A percentile compares a stretch with the other conserved stretches of the same genome.
These are phyloP conservation scores for Globisporangium megalacanthum DNA, from an alignment of 352 stramenopile species.

Conservation along the genomic window DNA sequence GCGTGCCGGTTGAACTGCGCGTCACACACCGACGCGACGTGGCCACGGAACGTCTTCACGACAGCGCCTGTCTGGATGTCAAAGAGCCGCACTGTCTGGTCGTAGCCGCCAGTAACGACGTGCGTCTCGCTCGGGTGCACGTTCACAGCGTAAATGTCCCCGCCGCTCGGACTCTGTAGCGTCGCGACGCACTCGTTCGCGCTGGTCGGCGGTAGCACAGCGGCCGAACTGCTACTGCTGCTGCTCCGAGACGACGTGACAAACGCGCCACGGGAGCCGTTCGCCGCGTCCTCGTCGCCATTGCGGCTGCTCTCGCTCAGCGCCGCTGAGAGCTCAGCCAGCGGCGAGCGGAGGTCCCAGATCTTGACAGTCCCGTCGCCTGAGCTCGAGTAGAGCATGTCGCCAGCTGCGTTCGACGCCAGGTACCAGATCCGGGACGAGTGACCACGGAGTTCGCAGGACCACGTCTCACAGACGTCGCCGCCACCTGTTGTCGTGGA, in stretches of 20 bases:
- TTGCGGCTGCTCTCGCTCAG: constrained; percentile 32
- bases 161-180: constrained; percentile 32
- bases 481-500: constrained; percentile 13
- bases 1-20: constrained; percentile 85
- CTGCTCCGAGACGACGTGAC: constrained; percentile 11
- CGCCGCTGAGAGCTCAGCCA: constrained; percentile 26
- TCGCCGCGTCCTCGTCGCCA: constrained; percentile 24
- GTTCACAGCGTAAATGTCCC: constrained; percentile 84
- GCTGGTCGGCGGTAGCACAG: constrained; percentile 22
- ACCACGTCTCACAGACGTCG: constrained; percentile 47
- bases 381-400: constrained; percentile 71
- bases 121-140: constrained; percentile 84
- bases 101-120: constrained; percentile 81
- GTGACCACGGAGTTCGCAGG: constrained; percentile 63
- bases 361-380: constrained; percentile 84
- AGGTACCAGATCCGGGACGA: constrained; percentile 85
- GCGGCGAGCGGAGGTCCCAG: constrained; percentile 69
- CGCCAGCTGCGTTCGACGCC: constrained; percentile 48
- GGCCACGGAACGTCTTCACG: constrained; percentile 73
- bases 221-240: not conserved
- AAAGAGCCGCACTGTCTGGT: constrained; percentile 83
- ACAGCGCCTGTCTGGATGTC: constrained; percentile 71
- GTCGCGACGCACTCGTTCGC: constrained; percentile 49
- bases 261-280: constrained; percentile 23
- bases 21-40: constrained; percentile 80